phyloP scores from a whole-genome alignment of 1,139 yeast species.

The Candida smagusa region DNA sequence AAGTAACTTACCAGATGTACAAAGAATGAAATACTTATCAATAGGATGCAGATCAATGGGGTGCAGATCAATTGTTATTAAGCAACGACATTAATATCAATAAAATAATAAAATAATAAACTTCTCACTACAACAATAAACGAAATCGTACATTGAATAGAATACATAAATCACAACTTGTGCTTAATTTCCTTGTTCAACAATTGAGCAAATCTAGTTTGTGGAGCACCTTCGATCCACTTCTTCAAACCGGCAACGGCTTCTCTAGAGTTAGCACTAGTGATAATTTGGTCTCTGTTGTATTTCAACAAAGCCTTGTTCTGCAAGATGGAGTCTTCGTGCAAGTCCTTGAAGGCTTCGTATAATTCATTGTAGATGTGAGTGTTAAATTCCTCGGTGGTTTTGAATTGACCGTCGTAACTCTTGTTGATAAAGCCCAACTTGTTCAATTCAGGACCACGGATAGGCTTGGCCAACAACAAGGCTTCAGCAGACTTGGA shows the following conservation, averaged over 20 bases:
- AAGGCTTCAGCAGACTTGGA: conserved; percentile 74
- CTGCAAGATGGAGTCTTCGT: conserved; percentile 55
- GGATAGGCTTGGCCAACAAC: conserved; percentile 63
- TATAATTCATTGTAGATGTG: conserved; percentile 47
- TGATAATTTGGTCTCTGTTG: conserved; percentile 44
- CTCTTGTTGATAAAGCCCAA: conserved; percentile 62
- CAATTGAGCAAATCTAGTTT: conserved; percentile 58
- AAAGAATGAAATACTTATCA: too few relatives aligned
- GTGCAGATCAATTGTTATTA: too few relatives aligned
- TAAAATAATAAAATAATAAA: too few relatives aligned
- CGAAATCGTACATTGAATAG: too few relatives aligned
- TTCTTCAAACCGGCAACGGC: conserved; percentile 63
- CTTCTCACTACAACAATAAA: too few relatives aligned
- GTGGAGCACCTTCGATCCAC: conserved; percentile 77
- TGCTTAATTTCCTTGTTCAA: conserved; percentile 57
- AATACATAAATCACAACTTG: conserved; percentile 40
- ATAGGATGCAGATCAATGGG: too few relatives aligned
- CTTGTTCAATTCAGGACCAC: conserved; percentile 53
- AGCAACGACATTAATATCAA: too few relatives aligned
- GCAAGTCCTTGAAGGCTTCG: conserved; percentile 45
- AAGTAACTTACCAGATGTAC: too few relatives aligned
- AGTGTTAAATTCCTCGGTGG: conserved; percentile 60
- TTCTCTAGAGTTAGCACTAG: conserved; percentile 61
- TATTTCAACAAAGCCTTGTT: conserved; percentile 59
- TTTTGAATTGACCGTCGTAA: conserved; percentile 38